phyloP scores from a whole-genome alignment of 257 asterid genomes.

The Leonotis leonurus region DNA sequence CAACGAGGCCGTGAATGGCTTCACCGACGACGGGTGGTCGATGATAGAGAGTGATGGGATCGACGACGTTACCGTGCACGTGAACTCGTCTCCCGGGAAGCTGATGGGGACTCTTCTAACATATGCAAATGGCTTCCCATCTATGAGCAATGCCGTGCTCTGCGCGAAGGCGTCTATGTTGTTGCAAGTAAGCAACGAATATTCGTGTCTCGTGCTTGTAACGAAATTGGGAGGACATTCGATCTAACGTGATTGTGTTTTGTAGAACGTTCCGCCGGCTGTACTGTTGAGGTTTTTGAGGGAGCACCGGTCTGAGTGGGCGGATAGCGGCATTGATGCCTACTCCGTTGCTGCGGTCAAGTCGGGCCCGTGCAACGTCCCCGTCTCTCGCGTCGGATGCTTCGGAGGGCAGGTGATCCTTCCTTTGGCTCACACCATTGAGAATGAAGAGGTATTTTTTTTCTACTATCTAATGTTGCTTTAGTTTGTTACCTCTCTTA shows the following conservation, averaged over 20 bases:
- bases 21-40: constrained; percentile 94
- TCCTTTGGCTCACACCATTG: constrained; percentile 93
- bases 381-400: constrained; percentile 65
- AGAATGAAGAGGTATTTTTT: constrained; percentile 82
- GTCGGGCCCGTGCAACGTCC: constrained; percentile 70
- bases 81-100: constrained; percentile 73
- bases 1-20: constrained; percentile 95
- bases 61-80: constrained; percentile 88
- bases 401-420: constrained; percentile 92
- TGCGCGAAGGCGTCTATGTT: constrained; percentile 98
- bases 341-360: constrained; percentile 85
- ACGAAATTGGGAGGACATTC: too few relatives aligned
- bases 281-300: constrained; percentile 77
- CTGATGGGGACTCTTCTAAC: constrained; percentile 59
- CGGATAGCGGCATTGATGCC: constrained; percentile 87
- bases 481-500: neutral
- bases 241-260: neutral
- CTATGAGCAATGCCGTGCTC: constrained; percentile 65
- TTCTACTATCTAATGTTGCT: neutral
- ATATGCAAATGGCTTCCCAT: constrained; percentile 68
- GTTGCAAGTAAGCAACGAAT: constrained; percentile 52
- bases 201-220: neutral
- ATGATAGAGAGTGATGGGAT: constrained; percentile 78
- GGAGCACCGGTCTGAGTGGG: constrained; percentile 98
- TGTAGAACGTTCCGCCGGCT: constrained; percentile 87